Evolutionary conservation across 2,329 filamentous ascomycete genomes (phyloP).

Genomic region (Elsinoe batatas): DNA sequence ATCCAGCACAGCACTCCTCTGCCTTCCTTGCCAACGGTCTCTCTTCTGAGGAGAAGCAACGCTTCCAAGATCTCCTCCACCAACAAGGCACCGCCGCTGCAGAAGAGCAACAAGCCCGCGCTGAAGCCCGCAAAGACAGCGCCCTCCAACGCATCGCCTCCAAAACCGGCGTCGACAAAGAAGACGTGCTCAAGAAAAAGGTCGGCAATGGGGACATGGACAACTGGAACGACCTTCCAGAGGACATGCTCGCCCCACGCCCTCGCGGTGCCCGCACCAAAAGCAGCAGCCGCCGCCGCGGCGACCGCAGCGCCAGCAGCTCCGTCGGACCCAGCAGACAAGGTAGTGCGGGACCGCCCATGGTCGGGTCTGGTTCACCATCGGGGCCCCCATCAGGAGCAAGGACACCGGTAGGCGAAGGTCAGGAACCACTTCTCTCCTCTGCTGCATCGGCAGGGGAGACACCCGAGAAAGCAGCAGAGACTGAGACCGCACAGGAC

Average conservation of each 20-base stretch:
- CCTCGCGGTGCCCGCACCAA: slow-evolving; percentile 1
- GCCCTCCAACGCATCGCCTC: slow-evolving; percentile 47
- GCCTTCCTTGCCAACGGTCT: slow-evolving; percentile 45
- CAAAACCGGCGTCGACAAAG: slow-evolving; percentile 29
- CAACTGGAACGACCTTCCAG: slow-evolving; percentile 17
- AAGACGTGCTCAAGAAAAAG: slow-evolving; percentile 31
- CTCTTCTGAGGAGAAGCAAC: slow-evolving; percentile 47
- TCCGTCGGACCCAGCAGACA: slow-evolving; percentile 4
- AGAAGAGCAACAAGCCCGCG: slow-evolving; percentile 36
- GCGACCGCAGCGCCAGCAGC: slow-evolving; percentile 11
- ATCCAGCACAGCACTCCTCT: slow-evolving; percentile 58
- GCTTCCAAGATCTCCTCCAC: slow-evolving; percentile 50
- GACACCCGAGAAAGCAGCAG: background rate
- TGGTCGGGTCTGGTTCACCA: background rate
- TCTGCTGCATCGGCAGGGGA: background rate
- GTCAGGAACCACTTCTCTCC: background rate
- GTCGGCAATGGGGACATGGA: slow-evolving; percentile 41
- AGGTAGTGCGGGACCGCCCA: background rate
- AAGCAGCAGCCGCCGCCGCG: background rate
- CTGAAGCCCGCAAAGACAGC: slow-evolving; percentile 41
- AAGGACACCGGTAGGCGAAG: slow-evolving; percentile 11
- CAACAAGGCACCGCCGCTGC: slow-evolving; percentile 45
- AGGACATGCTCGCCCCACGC: slow-evolving; percentile 16
- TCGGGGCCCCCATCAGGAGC: slow-evolving; percentile 8
- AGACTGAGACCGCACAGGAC: slow-evolving; percentile 11